Conservation (phyloP, 768 basidiomycete genomes). For the Pleurotus tuoliensis region DNA sequence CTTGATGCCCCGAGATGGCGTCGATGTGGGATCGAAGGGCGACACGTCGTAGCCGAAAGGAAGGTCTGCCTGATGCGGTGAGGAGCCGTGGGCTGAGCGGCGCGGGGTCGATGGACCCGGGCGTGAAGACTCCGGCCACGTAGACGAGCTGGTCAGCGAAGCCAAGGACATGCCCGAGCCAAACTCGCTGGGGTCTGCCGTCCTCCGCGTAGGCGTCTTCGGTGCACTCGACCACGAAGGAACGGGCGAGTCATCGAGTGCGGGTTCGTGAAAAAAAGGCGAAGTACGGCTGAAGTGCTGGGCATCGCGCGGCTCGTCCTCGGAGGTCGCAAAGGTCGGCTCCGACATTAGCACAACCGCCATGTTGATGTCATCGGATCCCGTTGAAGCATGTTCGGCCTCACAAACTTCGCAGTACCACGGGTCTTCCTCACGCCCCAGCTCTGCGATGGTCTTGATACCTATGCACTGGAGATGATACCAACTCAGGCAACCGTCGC, state of each 20-base stretch:
- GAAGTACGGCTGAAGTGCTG: conserved; percentile 18
- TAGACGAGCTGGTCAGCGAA: conserved; percentile 27
- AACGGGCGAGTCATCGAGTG: conserved; percentile 51
- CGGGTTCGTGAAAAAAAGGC: conserved; percentile 53
- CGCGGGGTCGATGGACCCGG: conserved; percentile 56
- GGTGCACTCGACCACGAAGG: conserved; percentile 44
- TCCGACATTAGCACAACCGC: conserved; percentile 34
- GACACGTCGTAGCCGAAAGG: conserved; percentile 39
- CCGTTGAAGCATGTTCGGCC: conserved; percentile 14
- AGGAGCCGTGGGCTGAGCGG: conserved; percentile 29
- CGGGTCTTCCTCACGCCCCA: conserved; percentile 74
- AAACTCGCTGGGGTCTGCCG: conserved; percentile 14
- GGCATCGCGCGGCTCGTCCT: conserved; percentile 40
- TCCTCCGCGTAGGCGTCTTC: conserved; percentile 44
- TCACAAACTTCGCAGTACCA: conserved; percentile 71
- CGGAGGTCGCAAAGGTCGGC: conserved; percentile 68
- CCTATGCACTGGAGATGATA: conserved; percentile 81
- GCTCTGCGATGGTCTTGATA: conserved; percentile 55
- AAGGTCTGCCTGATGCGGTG: conserved; percentile 33
- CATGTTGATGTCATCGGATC: conserved; percentile 6
- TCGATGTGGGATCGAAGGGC: conserved; percentile 75
- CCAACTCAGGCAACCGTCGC: conserved; percentile 77
- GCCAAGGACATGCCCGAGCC: conserved; percentile 26
- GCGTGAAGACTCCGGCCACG: conserved; percentile 49
- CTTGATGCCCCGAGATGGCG: conserved; percentile 75